These are phyloP conservation scores for Sporothrix schenckii DNA, from an alignment of 2,329 filamentous ascomycete genomes.

Conservation along the genomic window DNA sequence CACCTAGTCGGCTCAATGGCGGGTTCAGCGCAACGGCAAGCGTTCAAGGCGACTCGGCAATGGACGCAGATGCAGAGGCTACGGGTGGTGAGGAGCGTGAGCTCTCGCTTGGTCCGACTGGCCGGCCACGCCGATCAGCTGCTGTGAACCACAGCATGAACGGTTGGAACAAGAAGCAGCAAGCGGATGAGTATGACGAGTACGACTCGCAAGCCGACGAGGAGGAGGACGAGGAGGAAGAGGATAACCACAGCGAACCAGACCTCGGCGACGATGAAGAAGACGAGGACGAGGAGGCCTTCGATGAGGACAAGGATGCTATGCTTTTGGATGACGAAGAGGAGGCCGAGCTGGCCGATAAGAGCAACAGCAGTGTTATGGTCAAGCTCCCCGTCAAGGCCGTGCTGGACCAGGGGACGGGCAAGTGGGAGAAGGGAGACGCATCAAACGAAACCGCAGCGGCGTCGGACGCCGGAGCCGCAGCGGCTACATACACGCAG, in stretches of 20 bases:
- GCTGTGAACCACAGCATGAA: constrained; percentile 56
- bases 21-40: constrained; percentile 53
- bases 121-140: constrained; percentile 56
- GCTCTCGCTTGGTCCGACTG: constrained; percentile 49
- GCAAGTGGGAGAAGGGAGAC: constrained; percentile 40
- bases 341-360: constrained; percentile 37
- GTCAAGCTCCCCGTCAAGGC: constrained; percentile 68
- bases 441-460: background rate
- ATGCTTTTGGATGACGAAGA: constrained; percentile 59
- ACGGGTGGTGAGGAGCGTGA: constrained; percentile 40
- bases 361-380: constrained; percentile 61
- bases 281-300: constrained; percentile 60
- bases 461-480: background rate
- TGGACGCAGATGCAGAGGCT: constrained; percentile 38
- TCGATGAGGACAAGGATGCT: constrained; percentile 58
- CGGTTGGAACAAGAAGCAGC: constrained; percentile 50
- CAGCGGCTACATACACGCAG: constrained; percentile 2
- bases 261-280: constrained; percentile 76
- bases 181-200: constrained; percentile 45
- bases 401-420: constrained; percentile 44
- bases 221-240: constrained; percentile 60
- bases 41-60: constrained; percentile 48
- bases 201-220: constrained; percentile 56
- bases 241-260: constrained; percentile 61
- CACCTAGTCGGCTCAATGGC: constrained; percentile 65